A percentile compares a stretch with the other conserved stretches of the same genome.
These are phyloP conservation scores for Schizosaccharomyces versatilis DNA, from an alignment of 1,139 yeast species.

Conservation along the genomic window DNA sequence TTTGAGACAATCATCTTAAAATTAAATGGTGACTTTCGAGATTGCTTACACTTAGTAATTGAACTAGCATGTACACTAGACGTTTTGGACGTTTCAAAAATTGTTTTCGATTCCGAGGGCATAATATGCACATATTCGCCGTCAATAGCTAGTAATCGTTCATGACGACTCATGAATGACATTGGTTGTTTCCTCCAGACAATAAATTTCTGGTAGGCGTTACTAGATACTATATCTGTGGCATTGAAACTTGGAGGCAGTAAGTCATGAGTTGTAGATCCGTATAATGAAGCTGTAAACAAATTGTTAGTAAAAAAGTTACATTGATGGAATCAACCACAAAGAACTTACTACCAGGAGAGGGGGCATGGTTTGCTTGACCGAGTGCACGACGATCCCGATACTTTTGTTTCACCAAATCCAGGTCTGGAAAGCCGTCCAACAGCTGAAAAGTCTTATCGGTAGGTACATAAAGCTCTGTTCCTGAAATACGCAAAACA, in stretches of 20 bases:
- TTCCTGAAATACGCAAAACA: constrained; percentile 19
- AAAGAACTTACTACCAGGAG: not conserved
- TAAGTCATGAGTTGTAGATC: not conserved
- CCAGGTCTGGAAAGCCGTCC: constrained; percentile 11
- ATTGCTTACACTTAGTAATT: constrained; percentile 52
- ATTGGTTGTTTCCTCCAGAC: constrained; percentile 79
- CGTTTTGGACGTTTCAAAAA: constrained; percentile 59
- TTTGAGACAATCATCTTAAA: constrained; percentile 68
- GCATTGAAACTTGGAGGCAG: not conserved
- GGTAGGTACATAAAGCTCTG: constrained; percentile 11
- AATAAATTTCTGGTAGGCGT: constrained; percentile 32
- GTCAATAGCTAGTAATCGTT: constrained; percentile 66
- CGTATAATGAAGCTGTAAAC: not conserved
- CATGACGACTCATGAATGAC: constrained; percentile 61
- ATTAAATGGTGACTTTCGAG: constrained; percentile 52
- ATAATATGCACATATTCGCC: constrained; percentile 82
- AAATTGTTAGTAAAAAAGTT: not conserved
- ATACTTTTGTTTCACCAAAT: constrained; percentile 4
- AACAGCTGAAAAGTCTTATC: constrained; percentile 11
- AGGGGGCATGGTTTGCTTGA: not conserved
- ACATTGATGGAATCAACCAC: not conserved
- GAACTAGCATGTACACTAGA: constrained; percentile 73
- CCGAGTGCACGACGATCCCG: not conserved
- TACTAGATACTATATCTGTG: not conserved
- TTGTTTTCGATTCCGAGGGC: constrained; percentile 51